phyloP scores from a whole-genome alignment of 306 rosid species.

The Betula pendula region DNA sequence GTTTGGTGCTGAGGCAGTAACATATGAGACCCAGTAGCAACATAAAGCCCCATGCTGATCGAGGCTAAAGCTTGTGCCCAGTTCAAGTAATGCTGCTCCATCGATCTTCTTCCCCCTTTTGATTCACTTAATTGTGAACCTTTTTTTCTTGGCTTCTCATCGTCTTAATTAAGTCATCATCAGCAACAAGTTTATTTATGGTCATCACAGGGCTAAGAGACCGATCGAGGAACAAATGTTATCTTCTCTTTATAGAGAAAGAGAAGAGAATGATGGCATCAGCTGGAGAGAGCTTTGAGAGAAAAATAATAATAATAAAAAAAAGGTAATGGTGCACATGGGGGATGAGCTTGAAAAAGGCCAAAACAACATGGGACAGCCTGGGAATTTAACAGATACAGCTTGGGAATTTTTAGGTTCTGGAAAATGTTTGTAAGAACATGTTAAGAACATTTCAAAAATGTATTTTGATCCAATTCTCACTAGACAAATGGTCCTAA shows the following conservation, averaged over 20 bases:
- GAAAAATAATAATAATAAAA: too few species aligned
- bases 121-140: background rate
- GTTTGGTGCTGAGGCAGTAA: slow-evolving; percentile 72
- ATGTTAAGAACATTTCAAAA: too few species aligned
- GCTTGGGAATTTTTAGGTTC: too few species aligned
- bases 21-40: slow-evolving; percentile 63
- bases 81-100: slow-evolving; percentile 44
- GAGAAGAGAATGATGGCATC: slow-evolving; percentile 29
- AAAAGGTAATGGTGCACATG: slow-evolving; percentile 40
- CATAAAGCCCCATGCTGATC: slow-evolving; percentile 71
- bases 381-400: slow-evolving; percentile 27
- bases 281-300: slow-evolving; percentile 16
- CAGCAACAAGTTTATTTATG: background rate
- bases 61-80: slow-evolving; percentile 68
- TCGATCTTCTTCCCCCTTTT: too few species aligned
- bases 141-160: slow-evolving; percentile 7
- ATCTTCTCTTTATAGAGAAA: slow-evolving; percentile 17
- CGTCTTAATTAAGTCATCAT: slow-evolving; percentile 9
- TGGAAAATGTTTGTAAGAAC: too few species aligned
- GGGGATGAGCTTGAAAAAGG: slow-evolving; percentile 39
- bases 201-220: background rate
- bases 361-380: slow-evolving; percentile 42
- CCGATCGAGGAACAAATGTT: background rate
- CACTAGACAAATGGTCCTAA: too few species aligned
- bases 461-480: too few species aligned